Evolutionary conservation across 768 basidiomycete genomes (phyloP).

Genomic region (Dentipellis sp.): DNA sequence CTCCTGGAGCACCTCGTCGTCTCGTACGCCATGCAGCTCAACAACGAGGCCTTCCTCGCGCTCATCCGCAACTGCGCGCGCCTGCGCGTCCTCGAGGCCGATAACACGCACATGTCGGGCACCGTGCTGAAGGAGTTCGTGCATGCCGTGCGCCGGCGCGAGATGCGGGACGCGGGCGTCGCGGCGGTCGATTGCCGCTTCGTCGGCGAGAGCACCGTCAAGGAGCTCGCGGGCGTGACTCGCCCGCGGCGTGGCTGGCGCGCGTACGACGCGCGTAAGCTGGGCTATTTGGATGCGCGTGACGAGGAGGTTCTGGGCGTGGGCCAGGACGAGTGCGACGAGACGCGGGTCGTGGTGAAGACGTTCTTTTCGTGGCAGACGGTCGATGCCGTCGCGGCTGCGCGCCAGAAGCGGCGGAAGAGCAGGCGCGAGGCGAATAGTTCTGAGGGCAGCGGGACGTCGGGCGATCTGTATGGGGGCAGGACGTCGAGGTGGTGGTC

Average conservation of each 20-base stretch:
- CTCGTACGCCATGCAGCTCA: constrained; percentile 56
- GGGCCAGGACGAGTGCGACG: constrained; percentile 79
- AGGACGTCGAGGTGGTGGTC: constrained; percentile 39
- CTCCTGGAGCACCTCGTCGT: constrained; percentile 64
- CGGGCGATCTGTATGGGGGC: constrained; percentile 16
- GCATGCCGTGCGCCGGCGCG: constrained; percentile 37
- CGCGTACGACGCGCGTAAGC: constrained; percentile 58
- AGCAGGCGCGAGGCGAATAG: constrained; percentile 31
- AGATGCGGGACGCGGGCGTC: constrained; percentile 40
- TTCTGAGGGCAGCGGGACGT: constrained; percentile 22
- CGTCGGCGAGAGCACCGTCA: constrained; percentile 50
- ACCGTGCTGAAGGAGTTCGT: constrained; percentile 62
- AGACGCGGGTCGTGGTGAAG: constrained; percentile 64
- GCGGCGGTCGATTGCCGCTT: constrained; percentile 72
- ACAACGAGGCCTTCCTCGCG: constrained; percentile 50
- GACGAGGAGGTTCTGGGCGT: constrained; percentile 60
- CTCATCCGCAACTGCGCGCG: constrained; percentile 57
- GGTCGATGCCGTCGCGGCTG: constrained; percentile 64
- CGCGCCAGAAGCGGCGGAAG: constrained; percentile 60
- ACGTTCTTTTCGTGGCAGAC: constrained; percentile 83
- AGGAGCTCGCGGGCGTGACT: constrained; percentile 47
- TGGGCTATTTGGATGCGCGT: constrained; percentile 61
- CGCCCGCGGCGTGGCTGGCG: constrained; percentile 71
- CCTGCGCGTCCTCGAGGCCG: constrained; percentile 64
- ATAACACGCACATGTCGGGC: constrained; percentile 67